Conservation (phyloP, 2,329 filamentous ascomycete genomes). For the Diaporthe helianthi region DNA sequence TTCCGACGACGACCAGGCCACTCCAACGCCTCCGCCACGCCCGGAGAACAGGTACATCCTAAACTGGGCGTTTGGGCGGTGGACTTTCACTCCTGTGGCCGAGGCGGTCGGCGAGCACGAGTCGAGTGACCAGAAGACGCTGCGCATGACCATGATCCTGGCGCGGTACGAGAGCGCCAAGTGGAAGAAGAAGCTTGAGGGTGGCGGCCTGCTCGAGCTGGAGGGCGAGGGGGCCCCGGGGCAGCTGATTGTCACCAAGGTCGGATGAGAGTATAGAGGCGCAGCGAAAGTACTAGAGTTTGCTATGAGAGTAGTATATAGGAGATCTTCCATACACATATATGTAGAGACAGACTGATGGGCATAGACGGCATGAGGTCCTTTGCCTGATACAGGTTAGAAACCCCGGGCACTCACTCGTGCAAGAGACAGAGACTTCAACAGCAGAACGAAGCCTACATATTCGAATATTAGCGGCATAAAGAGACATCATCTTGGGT, state of each 20-base stretch:
- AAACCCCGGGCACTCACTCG: neutral
- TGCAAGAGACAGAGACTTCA: neutral
- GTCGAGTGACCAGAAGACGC: conserved; percentile 59
- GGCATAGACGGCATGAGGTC: neutral
- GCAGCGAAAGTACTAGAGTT: neutral
- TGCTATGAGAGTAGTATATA: neutral
- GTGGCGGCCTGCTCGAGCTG: conserved; percentile 59
- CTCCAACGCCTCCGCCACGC: conserved; percentile 42
- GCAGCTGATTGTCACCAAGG: conserved; percentile 59
- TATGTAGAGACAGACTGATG: neutral
- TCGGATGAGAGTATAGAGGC: conserved; percentile 45
- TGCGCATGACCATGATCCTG: conserved; percentile 79
- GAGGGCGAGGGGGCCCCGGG: conserved; percentile 52
- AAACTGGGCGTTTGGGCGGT: conserved; percentile 97
- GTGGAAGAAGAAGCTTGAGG: conserved; percentile 78
- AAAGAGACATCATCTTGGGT: neutral
- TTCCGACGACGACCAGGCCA: conserved; percentile 57
- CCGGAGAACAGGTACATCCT: conserved; percentile 74
- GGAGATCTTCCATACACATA: neutral
- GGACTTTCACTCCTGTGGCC: conserved; percentile 78
- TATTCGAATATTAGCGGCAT: neutral
- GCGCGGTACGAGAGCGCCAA: conserved; percentile 76
- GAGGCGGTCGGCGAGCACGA: conserved; percentile 56
- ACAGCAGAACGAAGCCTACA: neutral
- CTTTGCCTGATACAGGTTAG: neutral